These are phyloP conservation scores for Geotrichum phurueaensis DNA, from an alignment of 1,139 yeast genomes.

Conservation along the genomic window DNA sequence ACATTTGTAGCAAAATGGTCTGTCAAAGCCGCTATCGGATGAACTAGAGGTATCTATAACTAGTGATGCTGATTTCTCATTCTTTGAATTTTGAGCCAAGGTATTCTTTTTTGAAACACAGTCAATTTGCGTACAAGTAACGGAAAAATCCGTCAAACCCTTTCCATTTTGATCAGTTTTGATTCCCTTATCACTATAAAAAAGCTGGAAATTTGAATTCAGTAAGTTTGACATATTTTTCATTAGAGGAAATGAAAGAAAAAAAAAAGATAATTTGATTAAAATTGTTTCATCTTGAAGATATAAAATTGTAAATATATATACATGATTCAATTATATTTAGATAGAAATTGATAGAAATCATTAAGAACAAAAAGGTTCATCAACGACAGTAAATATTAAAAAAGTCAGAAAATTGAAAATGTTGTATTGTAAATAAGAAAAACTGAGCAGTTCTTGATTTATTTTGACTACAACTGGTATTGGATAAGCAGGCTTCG, in stretches of 20 bases:
- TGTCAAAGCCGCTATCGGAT: background rate
- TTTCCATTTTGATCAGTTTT: no score
- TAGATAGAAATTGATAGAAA: background rate
- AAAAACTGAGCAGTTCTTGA: no score
- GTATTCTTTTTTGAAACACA: background rate
- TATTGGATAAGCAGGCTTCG: no score
- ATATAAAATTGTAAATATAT: background rate
- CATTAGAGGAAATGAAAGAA: no score
- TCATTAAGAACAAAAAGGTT: no score
- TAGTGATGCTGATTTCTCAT: background rate
- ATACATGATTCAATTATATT: background rate
- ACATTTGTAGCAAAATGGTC: background rate
- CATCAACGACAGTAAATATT: background rate
- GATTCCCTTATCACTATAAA: no score
- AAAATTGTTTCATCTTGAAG: no score
- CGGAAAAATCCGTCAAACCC: no score
- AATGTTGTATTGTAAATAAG: background rate
- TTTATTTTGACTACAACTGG: background rate
- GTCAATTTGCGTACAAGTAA: background rate
- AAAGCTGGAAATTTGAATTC: no score
- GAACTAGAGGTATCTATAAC: background rate
- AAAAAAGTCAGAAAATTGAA: background rate
- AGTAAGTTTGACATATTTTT: no score
- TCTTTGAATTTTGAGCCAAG: background rate
- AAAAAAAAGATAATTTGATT: no score